Base-by-base conservation (phyloP, 306 rosid genomes). In the Mimosa bimucronata region DNA sequence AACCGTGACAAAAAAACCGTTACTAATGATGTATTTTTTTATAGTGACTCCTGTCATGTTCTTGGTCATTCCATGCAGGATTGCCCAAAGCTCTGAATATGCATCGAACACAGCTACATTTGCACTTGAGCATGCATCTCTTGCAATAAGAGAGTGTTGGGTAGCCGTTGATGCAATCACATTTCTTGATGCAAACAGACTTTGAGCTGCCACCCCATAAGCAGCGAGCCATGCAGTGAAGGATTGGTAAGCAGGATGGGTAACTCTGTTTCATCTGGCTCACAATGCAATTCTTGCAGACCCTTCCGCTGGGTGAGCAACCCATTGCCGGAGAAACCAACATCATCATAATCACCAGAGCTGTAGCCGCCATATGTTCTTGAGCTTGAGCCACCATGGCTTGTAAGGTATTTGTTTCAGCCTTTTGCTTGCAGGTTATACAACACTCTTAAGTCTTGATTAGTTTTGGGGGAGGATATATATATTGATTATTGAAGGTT, bases 171-270 rank as follows among this genome's bases (percentile, higher is more conserved):
- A 84, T 82, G 74, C 88, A 73, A 76, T 87, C 80, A 34, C 97
- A 94, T 60, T 82, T 86, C 21, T 77, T 86, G 44, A 68, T 41
- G 71, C 98, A 94, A 18, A 38, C 28, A 72, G 83, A 31, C 82
- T 82, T 88, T 8, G 91, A 80, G 57, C 25, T 77, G 37, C 97
- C 97, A 26, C 85, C 84, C 97, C 97, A 94, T 83, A 94, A 76
- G 88, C 97, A 92, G 23, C 82, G 88, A 26, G 92, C 97, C 98
- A 91, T 90, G 90, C 98, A 94, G 72, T 84, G 97, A 5, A 94
- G 90, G 70, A 74, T 60, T 26, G 97, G 82, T 2, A 4, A 40
- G 79, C 98, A 92, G 8, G 85, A 1, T 15, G 97, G 94, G 79
- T 97, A 94, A 1, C 61, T 75, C 6, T 58, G 78, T 83, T 79